Evolutionary conservation across 345 rosid genomes (phyloP), one percentile per base, ranked within the genome.

Genomic region (Gossypium rotundifolium): DNA sequence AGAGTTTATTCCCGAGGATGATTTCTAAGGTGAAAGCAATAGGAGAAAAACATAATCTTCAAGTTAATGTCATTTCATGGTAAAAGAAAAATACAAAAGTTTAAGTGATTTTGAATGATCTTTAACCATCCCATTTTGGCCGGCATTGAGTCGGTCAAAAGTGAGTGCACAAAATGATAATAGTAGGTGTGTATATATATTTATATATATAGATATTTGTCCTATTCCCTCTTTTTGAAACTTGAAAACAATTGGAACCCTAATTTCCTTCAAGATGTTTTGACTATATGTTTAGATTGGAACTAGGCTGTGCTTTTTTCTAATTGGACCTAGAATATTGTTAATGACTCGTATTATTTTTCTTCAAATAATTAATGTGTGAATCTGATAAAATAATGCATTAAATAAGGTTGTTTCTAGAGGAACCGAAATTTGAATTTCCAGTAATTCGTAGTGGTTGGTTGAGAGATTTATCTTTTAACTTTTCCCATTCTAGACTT

Each of bases 81-180:
- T 46, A 0, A 12, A 68, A 48, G 22, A n/a, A 49, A 25, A 25
- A 48, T 49, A 9, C 1, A 69, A 27, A 51, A 27, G 16, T 16
- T 51, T 16, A 49, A 3, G 59, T 49, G 23, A 68, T 49, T 68
- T 66, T 48, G 1, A 49, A 68, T 25, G 40, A 14, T 9, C 44
- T 69, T 49, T 54, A 69, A 49, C 72, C 45, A 69, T 5, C 17
- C 42, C 42, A 10, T 64, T 70, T 71, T 75, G 78, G 58, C 76
- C 67, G 49, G 64, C 70, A 48, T 78, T 76, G 51, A 45, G 45
- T 57, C 23, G 79, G 82, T 81, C 76, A 79, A 77, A 81, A 75
- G 77, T 45, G 40, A 18, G 40, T 53, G 63, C 71, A 44, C 16
- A 12, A 12, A 33, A 20, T 22, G 22, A 62, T 62, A 27, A 45